phyloP scores from a whole-genome alignment of 2,329 filamentous ascomycete genomes.

The Xylariaceae sp. region DNA sequence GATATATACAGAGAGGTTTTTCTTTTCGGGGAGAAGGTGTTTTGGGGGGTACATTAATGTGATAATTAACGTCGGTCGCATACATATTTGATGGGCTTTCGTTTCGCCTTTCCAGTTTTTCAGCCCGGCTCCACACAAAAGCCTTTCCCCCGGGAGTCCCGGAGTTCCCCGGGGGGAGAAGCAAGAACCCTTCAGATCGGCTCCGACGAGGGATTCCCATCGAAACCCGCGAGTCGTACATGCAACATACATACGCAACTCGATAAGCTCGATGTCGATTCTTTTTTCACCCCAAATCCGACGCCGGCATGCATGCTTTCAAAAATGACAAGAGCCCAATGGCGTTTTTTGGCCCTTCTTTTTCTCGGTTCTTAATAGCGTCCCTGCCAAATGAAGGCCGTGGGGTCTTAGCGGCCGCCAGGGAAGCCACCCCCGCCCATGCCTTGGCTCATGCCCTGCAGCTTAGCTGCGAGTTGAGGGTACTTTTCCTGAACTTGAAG shows the following conservation, averaged over 20 bases:
- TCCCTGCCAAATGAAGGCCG: not conserved
- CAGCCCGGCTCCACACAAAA: constrained; percentile 1
- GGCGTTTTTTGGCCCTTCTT: no score
- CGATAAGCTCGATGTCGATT: not conserved
- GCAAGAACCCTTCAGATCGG: not conserved
- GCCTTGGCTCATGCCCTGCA: constrained; percentile 49
- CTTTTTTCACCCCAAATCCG: not conserved
- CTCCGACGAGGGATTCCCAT: not conserved
- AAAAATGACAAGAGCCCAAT: not conserved
- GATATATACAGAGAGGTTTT: no score
- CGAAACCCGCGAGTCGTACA: constrained; percentile 1
- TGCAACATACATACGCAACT: not conserved
- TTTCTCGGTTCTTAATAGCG: not conserved
- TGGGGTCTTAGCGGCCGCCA: constrained; percentile 21
- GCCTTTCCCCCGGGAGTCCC: not conserved
- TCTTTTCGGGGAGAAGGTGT: no score
- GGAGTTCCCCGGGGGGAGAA: not conserved
- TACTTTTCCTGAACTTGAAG: constrained; percentile 87
- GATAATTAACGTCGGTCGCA: no score
- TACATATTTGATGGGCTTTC: no score
- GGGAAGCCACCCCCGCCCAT: constrained; percentile 25
- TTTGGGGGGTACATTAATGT: no score
- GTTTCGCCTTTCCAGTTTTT: not conserved
- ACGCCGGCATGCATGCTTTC: constrained; percentile 5
- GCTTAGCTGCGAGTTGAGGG: constrained; percentile 68